Conservation (phyloP, 768 basidiomycete genomes). For the Xerocomellus amylosporus region DNA sequence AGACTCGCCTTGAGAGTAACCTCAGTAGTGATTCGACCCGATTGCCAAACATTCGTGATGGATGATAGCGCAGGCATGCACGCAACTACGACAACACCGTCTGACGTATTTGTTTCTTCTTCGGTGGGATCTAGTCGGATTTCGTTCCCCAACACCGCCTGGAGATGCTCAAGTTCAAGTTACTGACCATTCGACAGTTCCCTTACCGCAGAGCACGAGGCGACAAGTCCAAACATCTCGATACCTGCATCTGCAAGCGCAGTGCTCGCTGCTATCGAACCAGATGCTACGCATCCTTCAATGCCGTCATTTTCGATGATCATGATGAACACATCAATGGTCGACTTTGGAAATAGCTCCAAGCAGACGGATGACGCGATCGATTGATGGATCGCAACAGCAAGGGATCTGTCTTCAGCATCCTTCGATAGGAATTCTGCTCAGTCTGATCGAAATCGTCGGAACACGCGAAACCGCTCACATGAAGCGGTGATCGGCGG, state of each 20-base stretch:
- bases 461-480: slow-evolving; percentile 38
- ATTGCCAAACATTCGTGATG: slow-evolving; percentile 85
- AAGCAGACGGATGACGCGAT: slow-evolving; percentile 80
- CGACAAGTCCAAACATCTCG: slow-evolving; percentile 84
- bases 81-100: slow-evolving; percentile 71
- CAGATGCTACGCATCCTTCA: slow-evolving; percentile 86
- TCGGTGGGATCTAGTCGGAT: slow-evolving; percentile 81
- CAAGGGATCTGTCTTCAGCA: slow-evolving; percentile 86
- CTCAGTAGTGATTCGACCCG: slow-evolving; percentile 58
- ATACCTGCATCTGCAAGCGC: slow-evolving; percentile 93
- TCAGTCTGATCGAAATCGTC: not conserved
- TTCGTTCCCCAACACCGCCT: slow-evolving; percentile 58
- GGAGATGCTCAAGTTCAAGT: slow-evolving; percentile 5
- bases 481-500: slow-evolving; percentile 81
- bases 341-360: slow-evolving; percentile 90
- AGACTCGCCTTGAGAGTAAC: slow-evolving; percentile 55
- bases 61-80: slow-evolving; percentile 86
- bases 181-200: not conserved
- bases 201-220: slow-evolving; percentile 76
- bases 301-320: slow-evolving; percentile 90
- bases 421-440: slow-evolving; percentile 55
- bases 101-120: slow-evolving; percentile 55
- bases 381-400: slow-evolving; percentile 81
- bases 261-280: slow-evolving; percentile 81
- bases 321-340: slow-evolving; percentile 87